Percentiles rank a stretch among this genome's conserved stretches.
phyloP scores from a whole-genome alignment of 129 eudicot genomes.

The Sambucus nigra region DNA sequence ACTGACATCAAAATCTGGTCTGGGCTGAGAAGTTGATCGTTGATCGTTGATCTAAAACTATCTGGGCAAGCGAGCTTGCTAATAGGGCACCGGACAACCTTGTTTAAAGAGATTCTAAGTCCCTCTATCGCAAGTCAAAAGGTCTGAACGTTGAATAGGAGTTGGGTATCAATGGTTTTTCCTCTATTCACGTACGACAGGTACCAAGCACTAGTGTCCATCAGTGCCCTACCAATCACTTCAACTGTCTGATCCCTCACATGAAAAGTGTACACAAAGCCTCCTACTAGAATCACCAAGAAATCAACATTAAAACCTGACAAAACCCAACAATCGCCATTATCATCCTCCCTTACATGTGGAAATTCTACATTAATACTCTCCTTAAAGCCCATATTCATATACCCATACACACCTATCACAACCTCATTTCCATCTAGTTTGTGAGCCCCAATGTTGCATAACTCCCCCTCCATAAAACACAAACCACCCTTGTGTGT shows the following conservation, averaged over 20 bases:
- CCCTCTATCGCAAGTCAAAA: too few relatives aligned
- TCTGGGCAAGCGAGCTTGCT: too few relatives aligned
- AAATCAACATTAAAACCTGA: slow-evolving; percentile 22
- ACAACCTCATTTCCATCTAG: neutral
- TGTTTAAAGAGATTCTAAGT: too few relatives aligned
- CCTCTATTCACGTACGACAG: slow-evolving; percentile 58
- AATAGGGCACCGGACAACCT: too few relatives aligned
- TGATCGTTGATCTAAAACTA: too few relatives aligned
- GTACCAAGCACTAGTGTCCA: neutral
- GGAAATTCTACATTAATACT: slow-evolving; percentile 7
- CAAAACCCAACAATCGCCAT: slow-evolving; percentile 18
- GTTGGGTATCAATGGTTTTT: too few relatives aligned
- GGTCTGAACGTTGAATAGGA: too few relatives aligned
- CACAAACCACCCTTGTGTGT: slow-evolving; percentile 19
- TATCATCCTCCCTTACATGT: neutral
- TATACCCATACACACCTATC: slow-evolving; percentile 27
- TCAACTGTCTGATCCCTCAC: slow-evolving; percentile 17
- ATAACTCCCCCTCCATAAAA: slow-evolving; percentile 26
- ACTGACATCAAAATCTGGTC: too few relatives aligned
- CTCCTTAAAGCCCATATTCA: slow-evolving; percentile 16
- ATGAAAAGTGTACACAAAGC: slow-evolving; percentile 11
- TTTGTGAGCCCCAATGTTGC: slow-evolving; percentile 15
- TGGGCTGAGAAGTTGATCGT: too few relatives aligned
- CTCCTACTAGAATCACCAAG: slow-evolving; percentile 13
- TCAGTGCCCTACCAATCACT: neutral